Base-by-base conservation (phyloP, 2,329 filamentous ascomycete genomes). In the Apiospora arundinis region DNA sequence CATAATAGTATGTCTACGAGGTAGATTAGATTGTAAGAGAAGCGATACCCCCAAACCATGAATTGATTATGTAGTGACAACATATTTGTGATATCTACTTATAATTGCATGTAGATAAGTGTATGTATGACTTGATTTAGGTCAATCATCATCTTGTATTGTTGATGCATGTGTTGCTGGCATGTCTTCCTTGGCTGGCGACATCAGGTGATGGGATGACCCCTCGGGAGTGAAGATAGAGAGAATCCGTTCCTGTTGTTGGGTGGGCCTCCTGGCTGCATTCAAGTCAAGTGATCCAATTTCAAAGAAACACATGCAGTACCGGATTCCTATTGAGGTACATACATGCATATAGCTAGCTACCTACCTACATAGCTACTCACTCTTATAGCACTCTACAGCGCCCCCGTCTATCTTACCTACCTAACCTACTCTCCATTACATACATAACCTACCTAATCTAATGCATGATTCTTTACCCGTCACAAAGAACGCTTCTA, bases 141-240 rank as follows among this genome's bases (percentile, higher is more conserved):
- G 48, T 23, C 48, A 49, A 49, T 25, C 11, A 12, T 46, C 45
- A 46, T 21, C 16, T 18, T 32, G 32, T 32, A n/a, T n/a, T n/a
- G n/a, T 32, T 32, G 32, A 46, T 49, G 48, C 23, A 52, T 52
- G 23, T n/a, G 18, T 46, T 21, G 16, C 6, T 32, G 32, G 32
- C 32, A 32, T 32, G 32, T 32, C 32, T 32, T 32, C 32, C 32
- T 14, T 14, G 25, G 49, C 18, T 52, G 48, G 49, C 6, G 4
- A 63, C 32, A 32, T 32, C 9, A 40, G 32, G 32, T 63, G 56
- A 63, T 63, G 32, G 56, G 56, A 18, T 63, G 56, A 63, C 56
- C 25, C 49, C 49, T 56, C 49, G 16, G 49, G 49, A 56, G 49
- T 56, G 49, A 28, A 28, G 52, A 60, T 60, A 60, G 52, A 21